Evolutionary conservation across 75 land plant species (phyloP).

Genomic region (Adiantum capillusveneris): DNA sequence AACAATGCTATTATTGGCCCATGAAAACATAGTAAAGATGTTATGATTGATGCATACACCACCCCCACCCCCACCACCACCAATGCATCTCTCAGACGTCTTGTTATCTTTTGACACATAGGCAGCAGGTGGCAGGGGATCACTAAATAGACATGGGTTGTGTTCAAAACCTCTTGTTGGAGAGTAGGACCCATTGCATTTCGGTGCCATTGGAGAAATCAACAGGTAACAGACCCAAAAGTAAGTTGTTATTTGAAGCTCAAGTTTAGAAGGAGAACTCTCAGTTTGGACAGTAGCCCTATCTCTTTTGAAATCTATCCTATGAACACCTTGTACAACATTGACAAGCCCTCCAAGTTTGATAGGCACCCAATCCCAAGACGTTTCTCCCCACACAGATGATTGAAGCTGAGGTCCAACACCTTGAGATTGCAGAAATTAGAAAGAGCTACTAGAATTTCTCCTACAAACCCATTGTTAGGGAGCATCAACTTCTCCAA

Average conservation of each 20-base stretch:
- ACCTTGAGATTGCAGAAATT: constrained; percentile 33
- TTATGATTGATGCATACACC: too few species aligned
- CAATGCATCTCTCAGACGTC: too few species aligned
- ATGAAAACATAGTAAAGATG: too few species aligned
- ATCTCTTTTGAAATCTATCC: constrained; percentile 64
- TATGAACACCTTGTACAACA: constrained; percentile 57
- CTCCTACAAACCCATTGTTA: constrained; percentile 47
- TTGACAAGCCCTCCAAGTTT: constrained; percentile 52
- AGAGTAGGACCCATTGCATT: constrained; percentile 60
- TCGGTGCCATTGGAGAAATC: constrained; percentile 57
- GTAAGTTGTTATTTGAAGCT: constrained; percentile 56
- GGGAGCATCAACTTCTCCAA: constrained; percentile 56
- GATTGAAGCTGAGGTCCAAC: constrained; percentile 61
- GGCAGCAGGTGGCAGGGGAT: too few species aligned
- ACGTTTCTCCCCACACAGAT: constrained; percentile 60
- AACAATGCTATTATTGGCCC: too few species aligned
- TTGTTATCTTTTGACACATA: too few species aligned
- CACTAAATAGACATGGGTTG: too few species aligned
- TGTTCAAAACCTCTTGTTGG: too few species aligned
- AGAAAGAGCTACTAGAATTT: constrained; percentile 42
- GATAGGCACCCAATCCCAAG: constrained; percentile 52
- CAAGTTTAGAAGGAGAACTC: constrained; percentile 50
- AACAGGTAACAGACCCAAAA: constrained; percentile 50
- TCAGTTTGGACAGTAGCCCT: constrained; percentile 49
- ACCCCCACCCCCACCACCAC: too few species aligned